These are phyloP conservation scores for Diplodia corticola DNA, from an alignment of 2,329 filamentous ascomycete species.

Conservation along the genomic window DNA sequence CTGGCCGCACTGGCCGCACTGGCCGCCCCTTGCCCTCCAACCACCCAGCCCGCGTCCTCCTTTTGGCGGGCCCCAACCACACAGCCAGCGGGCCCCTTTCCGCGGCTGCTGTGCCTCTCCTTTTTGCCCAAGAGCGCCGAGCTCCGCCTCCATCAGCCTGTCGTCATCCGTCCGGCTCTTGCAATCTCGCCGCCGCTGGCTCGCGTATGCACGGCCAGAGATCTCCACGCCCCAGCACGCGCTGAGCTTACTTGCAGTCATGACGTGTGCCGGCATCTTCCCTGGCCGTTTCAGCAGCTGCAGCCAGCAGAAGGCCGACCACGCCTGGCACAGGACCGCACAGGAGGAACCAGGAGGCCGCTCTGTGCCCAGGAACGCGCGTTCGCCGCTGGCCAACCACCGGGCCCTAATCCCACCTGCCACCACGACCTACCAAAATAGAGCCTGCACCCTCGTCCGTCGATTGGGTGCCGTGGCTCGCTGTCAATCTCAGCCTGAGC, in stretches of 20 bases:
- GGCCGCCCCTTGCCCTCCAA: background rate
- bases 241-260: background rate
- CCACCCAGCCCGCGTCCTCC: background rate
- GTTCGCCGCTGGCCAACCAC: slow-evolving; percentile 6
- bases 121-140: background rate
- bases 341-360: background rate
- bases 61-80: background rate
- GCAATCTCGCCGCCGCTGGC: slow-evolving; percentile 5
- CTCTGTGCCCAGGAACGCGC: slow-evolving; percentile 10
- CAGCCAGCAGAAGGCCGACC: background rate
- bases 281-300: slow-evolving; percentile 11
- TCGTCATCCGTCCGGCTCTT: background rate
- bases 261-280: slow-evolving; percentile 20
- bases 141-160: background rate
- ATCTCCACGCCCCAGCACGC: slow-evolving; percentile 1
- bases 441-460: background rate
- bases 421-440: background rate
- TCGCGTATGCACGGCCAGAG: slow-evolving; percentile 15
- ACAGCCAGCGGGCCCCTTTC: too few relatives aligned
- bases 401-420: background rate
- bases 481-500: background rate
- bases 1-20: slow-evolving; percentile 3
- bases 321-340: too few relatives aligned
- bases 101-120: background rate
- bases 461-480: background rate